Conservation (phyloP, 441 rosid species). For the Pelargonium myrrhifolium region DNA sequence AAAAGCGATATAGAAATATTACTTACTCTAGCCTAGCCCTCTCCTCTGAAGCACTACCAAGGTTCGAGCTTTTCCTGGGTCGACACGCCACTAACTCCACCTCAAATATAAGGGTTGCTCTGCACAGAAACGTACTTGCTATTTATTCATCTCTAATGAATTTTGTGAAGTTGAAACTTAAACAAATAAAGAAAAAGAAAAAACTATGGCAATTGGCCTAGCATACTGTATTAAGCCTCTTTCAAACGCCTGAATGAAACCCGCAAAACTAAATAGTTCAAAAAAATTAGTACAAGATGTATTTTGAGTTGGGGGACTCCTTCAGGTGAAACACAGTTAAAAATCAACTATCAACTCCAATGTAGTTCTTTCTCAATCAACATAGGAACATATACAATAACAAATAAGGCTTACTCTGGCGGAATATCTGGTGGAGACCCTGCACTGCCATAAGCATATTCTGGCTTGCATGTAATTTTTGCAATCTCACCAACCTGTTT, state of each 20-base stretch:
- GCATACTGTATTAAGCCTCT: not conserved
- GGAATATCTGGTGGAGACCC: slow-evolving; percentile 93
- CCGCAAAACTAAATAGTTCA: not conserved
- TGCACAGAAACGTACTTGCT: slow-evolving; percentile 25
- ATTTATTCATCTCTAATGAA: not conserved
- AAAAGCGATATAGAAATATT: not conserved
- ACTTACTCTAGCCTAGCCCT: slow-evolving; percentile 93
- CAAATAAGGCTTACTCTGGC: slow-evolving; percentile 41
- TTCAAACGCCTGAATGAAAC: not conserved
- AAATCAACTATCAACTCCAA: not conserved
- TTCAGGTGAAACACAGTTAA: too few species aligned
- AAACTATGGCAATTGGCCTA: not conserved
- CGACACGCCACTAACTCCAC: slow-evolving; percentile 79
- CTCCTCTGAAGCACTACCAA: slow-evolving; percentile 66
- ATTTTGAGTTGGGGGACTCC: too few species aligned
- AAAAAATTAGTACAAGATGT: too few species aligned
- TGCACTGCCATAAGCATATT: slow-evolving; percentile 78
- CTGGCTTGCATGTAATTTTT: slow-evolving; percentile 80
- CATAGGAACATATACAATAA: not conserved
- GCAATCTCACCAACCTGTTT: slow-evolving; percentile 91
- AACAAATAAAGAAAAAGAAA: not conserved
- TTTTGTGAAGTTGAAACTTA: not conserved
- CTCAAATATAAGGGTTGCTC: slow-evolving; percentile 80
- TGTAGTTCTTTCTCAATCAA: not conserved
- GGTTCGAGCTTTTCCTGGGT: slow-evolving; percentile 70